Evolutionary conservation across 768 basidiomycete genomes (phyloP).

Genomic region (Boletus edulis): DNA sequence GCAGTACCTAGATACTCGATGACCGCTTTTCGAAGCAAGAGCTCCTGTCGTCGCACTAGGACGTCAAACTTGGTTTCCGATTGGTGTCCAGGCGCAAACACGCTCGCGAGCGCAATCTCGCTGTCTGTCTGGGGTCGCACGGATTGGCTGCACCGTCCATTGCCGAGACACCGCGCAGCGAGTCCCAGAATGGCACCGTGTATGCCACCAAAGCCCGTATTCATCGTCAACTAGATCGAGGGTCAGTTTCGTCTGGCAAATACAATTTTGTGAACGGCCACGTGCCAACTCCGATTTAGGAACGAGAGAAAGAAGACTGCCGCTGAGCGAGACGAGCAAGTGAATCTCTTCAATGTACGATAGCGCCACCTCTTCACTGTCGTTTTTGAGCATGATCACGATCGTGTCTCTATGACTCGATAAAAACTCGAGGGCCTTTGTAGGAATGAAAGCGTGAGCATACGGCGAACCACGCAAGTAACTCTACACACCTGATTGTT

Average conservation of each 20-base stretch:
- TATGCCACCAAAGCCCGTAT: conserved; percentile 80
- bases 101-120: conserved; percentile 56
- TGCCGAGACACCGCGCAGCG: conserved; percentile 67
- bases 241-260: not conserved
- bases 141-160: conserved; percentile 52
- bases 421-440: conserved; percentile 62
- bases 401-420: conserved; percentile 82
- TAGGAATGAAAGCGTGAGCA: not conserved
- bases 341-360: conserved; percentile 76
- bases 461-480: too few species aligned
- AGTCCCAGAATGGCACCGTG: conserved; percentile 77
- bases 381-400: conserved; percentile 77
- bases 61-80: conserved; percentile 59
- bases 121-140: conserved; percentile 65
- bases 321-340: conserved; percentile 71
- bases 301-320: conserved; percentile 65
- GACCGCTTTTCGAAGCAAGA: conserved; percentile 57
- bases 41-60: conserved; percentile 52
- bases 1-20: conserved; percentile 68
- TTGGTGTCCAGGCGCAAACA: conserved; percentile 53
- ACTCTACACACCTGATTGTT: conserved; percentile 56
- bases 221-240: conserved; percentile 46
- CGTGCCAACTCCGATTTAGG: conserved; percentile 78
- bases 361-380: conserved; percentile 57
- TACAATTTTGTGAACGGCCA: not conserved